phyloP scores from a whole-genome alignment of 2,329 filamentous ascomycete genomes.

The Arthrinium puccinioides region DNA sequence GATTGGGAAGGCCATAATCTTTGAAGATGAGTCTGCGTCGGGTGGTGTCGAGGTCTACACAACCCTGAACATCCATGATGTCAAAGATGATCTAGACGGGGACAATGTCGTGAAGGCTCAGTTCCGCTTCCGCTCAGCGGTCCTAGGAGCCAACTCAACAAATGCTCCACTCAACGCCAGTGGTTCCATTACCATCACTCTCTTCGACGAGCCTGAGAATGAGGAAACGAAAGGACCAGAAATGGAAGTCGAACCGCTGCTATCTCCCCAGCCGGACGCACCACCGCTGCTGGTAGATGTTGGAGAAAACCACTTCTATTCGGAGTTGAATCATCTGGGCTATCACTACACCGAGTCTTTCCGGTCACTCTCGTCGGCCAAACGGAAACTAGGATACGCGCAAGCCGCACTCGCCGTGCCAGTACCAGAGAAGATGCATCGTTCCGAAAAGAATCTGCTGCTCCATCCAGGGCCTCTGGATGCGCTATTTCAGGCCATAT shows the following conservation, averaged over 20 bases:
- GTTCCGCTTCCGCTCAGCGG: not conserved
- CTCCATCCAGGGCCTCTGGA: not conserved
- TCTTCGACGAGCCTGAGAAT: not conserved
- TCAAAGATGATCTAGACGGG: not conserved
- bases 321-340: conserved; percentile 8
- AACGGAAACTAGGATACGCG: conserved; percentile 9
- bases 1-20: conserved; percentile 11
- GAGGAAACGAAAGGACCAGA: not conserved
- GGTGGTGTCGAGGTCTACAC: not conserved
- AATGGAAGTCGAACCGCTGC: not conserved
- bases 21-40: conserved; percentile 7
- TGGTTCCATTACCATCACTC: not conserved
- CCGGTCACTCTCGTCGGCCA: conserved; percentile 1
- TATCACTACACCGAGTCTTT: conserved; percentile 11
- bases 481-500: conserved; percentile 24
- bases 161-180: not conserved
- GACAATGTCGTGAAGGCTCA: not conserved
- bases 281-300: conserved; percentile 11
- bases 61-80: not conserved
- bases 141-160: not conserved
- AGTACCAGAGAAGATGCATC: not conserved
- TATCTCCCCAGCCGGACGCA: conserved; percentile 6
- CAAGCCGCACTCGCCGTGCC: not conserved
- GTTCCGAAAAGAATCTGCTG: conserved; percentile 11
- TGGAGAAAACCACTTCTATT: conserved; percentile 13